phyloP scores from a whole-genome alignment of 768 basidiomycete species.

The Cystofilobasidium capitatum region DNA sequence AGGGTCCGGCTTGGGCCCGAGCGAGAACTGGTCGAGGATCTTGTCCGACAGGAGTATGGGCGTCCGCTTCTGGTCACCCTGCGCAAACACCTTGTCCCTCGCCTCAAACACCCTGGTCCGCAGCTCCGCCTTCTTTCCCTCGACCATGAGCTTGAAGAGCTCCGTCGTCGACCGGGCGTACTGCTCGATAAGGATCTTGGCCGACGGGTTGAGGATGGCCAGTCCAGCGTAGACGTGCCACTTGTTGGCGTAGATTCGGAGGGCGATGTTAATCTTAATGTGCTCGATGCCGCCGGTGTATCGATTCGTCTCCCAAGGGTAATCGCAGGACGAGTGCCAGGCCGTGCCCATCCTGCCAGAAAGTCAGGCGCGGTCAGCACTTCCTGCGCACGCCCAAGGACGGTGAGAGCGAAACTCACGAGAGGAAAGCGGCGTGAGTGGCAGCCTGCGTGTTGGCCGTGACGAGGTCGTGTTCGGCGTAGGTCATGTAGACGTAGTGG shows the following conservation, averaged over 20 bases:
- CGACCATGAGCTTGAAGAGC: slow-evolving; percentile 90
- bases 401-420: slow-evolving; percentile 44
- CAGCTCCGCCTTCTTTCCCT: slow-evolving; percentile 49
- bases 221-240: slow-evolving; percentile 99
- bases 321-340: slow-evolving; percentile 64
- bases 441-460: slow-evolving; percentile 98
- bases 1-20: slow-evolving; percentile 46
- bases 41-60: slow-evolving; percentile 77
- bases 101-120: slow-evolving; percentile 64
- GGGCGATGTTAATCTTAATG: slow-evolving; percentile 91
- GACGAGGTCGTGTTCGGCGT: slow-evolving; percentile 89
- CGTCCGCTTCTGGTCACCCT: slow-evolving; percentile 29
- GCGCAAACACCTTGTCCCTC: slow-evolving; percentile 63
- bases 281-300: slow-evolving; percentile 97
- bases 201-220: slow-evolving; percentile 92
- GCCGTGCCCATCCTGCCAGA: slow-evolving; percentile 86
- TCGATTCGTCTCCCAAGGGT: slow-evolving; percentile 87
- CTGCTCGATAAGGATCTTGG: slow-evolving; percentile 78
- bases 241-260: slow-evolving; percentile 91
- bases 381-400: not conserved
- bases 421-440: slow-evolving; percentile 93
- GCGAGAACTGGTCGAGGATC: slow-evolving; percentile 78
- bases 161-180: slow-evolving; percentile 76
- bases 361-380: not conserved
- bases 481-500: slow-evolving; percentile 83